Base-by-base conservation (phyloP, 2,329 filamentous ascomycete genomes). In the Scedosporium apiospermum region DNA sequence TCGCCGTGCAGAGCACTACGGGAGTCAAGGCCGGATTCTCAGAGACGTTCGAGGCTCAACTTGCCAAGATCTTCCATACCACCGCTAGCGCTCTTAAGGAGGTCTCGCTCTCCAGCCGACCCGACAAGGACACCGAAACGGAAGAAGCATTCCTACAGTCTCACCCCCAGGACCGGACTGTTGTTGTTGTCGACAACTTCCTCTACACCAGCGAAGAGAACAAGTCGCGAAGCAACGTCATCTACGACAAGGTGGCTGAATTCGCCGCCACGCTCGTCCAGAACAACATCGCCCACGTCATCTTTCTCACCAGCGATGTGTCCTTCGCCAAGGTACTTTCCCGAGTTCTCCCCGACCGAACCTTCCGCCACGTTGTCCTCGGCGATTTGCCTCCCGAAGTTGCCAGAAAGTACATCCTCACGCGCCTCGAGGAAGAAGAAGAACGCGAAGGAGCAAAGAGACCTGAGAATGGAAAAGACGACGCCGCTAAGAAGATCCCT, bases 11-110 rank as follows among this genome's bases (percentile, higher is more conserved):
- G 72, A 90, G 93, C 68, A 95, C 95, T 12, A 96, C 93, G 21
- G 93, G 93, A 12, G 90, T 96, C 63, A 97, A 98, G 75, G 90
- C 92, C 5, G 93, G 93, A 6, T 96, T 98, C 71, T 96, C 91
- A 0, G 93, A 97, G 72, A 97, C 92, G 0, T 78, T 97, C 30
- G 93, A 97, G 71, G 88, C 89, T 0, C 93, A 98, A 69, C 77
- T 98, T 16, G 86, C 84, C 72, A 96, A 97, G 75, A 96, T 98
- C 58, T 86, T 91, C 75, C 89, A 91, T 69, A 96, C 90, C 42
- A 91, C 93, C 0, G 86, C 89, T 0, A 82, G 82, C 0, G 93
- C 93, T 1, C 79, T 98, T 63, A 92, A 90, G 69, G 79, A 87
- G 59, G 88, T 96, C 58, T 89, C 89, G 0, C 76, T 96, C 3